Base-by-base conservation (phyloP, 1,284 basidiomycete genomes). In the Sporisorium exsertum region DNA sequence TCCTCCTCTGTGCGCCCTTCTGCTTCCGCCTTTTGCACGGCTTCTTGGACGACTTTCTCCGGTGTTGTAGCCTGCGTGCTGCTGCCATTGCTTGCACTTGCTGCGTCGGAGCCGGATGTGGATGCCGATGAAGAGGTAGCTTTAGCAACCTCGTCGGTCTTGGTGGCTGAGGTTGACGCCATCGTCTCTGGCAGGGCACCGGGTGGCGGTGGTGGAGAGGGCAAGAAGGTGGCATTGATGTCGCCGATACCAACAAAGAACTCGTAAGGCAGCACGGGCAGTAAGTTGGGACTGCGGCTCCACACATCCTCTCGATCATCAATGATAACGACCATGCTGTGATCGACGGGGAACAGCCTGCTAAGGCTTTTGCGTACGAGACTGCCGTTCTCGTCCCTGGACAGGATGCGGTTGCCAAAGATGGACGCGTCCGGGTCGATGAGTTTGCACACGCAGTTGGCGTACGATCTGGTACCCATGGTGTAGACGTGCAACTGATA, bases 401-500 rank as follows among this genome's bases (percentile, higher is more conserved):
- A 95, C 55, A 99, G 87, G 57, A 99, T 90, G 43, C 96, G 89
- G 47, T 92, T 92, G 50, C 93, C 92, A 82, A 99, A 99, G 71
- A 93, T 89, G 84, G 89, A 91, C 16, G 91, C 91, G 60, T 92
- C 91, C 12, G 95, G 94, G 87, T 99, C 96, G 83, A 99, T 93
- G 42, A 94, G 91, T 62, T 91, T 90, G 87, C 95, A 97, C 18
- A 98, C 95, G 86, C 95, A 91, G 86, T 95, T 93, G 45, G 96
- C 96, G 86, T 99, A 99, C 49, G 94, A 92, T 47, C 96, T 90
- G 20, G 96, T 98, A 60, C 96, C 96, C 95, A 99, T 99, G 27
- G 96, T 99, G 87, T 99, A 99, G 55, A 99, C 95, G 86, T 99
- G 96, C 93, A 99, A 94, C 87, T 99, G 94, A 87, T 97, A 99